These are phyloP conservation scores for Camelina laxa DNA, from an alignment of 345 rosid genomes.

Conservation along the genomic window DNA sequence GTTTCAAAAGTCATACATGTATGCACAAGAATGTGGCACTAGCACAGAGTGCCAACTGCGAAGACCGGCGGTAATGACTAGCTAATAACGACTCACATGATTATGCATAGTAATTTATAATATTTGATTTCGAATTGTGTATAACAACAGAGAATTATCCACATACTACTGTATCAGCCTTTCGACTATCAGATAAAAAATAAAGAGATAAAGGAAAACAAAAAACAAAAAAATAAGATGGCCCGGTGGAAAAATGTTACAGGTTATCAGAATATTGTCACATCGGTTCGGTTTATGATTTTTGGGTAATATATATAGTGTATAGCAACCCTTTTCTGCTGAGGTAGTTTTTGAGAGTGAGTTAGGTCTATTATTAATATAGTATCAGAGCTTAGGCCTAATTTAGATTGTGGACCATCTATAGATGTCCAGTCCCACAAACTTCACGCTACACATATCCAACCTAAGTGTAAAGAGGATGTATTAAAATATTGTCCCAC, in stretches of 20 bases:
- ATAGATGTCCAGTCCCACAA: too few species aligned
- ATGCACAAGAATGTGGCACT: neutral
- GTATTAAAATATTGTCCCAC: too few species aligned
- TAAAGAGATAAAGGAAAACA: neutral
- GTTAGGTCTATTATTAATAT: too few species aligned
- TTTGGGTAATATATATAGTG: too few species aligned
- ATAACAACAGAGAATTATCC: neutral
- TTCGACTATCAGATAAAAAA: slow-evolving; percentile 13
- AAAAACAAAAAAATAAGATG: neutral
- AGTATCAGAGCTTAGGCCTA: too few species aligned
- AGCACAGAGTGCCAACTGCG: slow-evolving; percentile 1
- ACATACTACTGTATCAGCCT: neutral
- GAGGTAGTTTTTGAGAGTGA: too few species aligned
- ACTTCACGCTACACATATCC: too few species aligned
- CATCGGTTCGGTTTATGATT: too few species aligned
- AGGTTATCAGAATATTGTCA: too few species aligned
- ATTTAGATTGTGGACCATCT: too few species aligned
- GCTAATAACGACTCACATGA: slow-evolving; percentile 4
- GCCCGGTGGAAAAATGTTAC: neutral
- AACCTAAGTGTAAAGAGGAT: too few species aligned
- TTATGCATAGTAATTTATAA: neutral
- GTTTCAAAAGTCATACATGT: neutral
- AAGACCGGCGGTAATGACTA: slow-evolving; percentile 21
- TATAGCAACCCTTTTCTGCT: too few species aligned
- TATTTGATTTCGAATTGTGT: neutral